Conservation (phyloP, 2,329 filamentous ascomycete species). For the Epichloe coenophiala region DNA sequence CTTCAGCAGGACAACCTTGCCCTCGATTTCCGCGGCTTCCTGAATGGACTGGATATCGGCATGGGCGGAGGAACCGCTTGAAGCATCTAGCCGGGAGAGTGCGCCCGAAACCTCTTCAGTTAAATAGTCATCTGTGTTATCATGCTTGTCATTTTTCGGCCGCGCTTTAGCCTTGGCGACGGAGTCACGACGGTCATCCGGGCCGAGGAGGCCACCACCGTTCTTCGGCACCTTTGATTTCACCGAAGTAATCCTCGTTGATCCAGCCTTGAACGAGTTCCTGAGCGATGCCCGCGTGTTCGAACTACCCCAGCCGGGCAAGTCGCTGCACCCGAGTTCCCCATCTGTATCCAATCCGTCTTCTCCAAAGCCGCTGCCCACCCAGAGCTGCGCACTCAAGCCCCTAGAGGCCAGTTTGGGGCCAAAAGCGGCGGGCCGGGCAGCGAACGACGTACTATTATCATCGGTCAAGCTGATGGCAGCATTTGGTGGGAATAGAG, state of each 20-base stretch:
- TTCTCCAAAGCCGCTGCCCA: slow-evolving; percentile 82
- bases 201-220: slow-evolving; percentile 13
- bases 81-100: slow-evolving; percentile 21
- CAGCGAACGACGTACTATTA: slow-evolving; percentile 93
- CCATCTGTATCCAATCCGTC: slow-evolving; percentile 60
- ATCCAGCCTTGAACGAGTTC: slow-evolving; percentile 20
- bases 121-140: slow-evolving; percentile 77
- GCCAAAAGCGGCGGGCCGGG: slow-evolving; percentile 85
- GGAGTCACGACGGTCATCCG: slow-evolving; percentile 13
- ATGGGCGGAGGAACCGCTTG: slow-evolving; percentile 36
- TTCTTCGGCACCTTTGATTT: slow-evolving; percentile 9
- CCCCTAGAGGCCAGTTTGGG: slow-evolving; percentile 62
- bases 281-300: slow-evolving; percentile 32
- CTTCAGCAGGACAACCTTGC: slow-evolving; percentile 83
- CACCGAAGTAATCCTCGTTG: slow-evolving; percentile 10
- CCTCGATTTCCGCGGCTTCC: slow-evolving; percentile 81
- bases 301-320: slow-evolving; percentile 70
- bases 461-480: slow-evolving; percentile 95
- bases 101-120: slow-evolving; percentile 36
- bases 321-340: slow-evolving; percentile 89
- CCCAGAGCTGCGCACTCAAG: slow-evolving; percentile 82
- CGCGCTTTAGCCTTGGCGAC: slow-evolving; percentile 6
- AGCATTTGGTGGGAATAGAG: slow-evolving; percentile 87
- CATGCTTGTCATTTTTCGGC: slow-evolving; percentile 29
- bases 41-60: slow-evolving; percentile 87